A percentile compares a stretch with the other conserved stretches of the same genome.
These are phyloP conservation scores for Fusarium oligoseptatum DNA, from an alignment of 2,329 filamentous ascomycete species.

Conservation along the genomic window DNA sequence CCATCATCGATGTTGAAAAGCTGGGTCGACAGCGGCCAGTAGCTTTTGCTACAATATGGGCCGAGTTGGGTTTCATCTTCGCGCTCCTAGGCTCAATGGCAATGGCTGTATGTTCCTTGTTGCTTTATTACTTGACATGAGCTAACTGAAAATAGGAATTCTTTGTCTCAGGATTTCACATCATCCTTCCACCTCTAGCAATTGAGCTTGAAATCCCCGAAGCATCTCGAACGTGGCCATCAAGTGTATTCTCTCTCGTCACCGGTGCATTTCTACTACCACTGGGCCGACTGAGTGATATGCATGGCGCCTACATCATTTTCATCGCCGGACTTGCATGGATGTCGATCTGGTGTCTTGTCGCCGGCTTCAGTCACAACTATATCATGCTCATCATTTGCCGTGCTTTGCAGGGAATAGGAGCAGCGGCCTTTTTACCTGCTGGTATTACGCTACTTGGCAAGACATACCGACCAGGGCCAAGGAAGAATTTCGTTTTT, in stretches of 20 bases:
- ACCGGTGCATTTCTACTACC: background rate
- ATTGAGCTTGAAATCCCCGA: constrained; percentile 15
- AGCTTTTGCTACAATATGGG: background rate
- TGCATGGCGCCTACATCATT: constrained; percentile 5
- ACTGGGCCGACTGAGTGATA: constrained; percentile 9
- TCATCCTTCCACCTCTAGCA: constrained; percentile 8
- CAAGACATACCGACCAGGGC: constrained; percentile 10
- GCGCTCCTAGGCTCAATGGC: constrained; percentile 1
- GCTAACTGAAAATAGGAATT: constrained; percentile 5
- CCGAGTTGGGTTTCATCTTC: background rate
- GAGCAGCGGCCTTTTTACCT: constrained; percentile 8
- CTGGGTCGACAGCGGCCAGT: constrained; percentile 1
- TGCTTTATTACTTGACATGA: background rate
- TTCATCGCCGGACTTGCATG: constrained; percentile 8
- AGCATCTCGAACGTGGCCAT: constrained; percentile 9
- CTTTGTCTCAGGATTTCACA: constrained; percentile 9
- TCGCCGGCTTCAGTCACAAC: constrained; percentile 11
- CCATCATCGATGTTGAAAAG: constrained; percentile 3
- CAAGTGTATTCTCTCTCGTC: constrained; percentile 14
- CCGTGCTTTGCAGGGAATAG: constrained; percentile 11
- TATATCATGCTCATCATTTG: constrained; percentile 2
- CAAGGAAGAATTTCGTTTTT: constrained; percentile 14
- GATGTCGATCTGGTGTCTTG: constrained; percentile 5
- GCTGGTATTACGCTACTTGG: constrained; percentile 4
- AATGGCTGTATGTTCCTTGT: background rate